Evolutionary conservation across 2,329 filamentous ascomycete genomes (phyloP), one percentile per base, ranked within the genome.

Genomic region (Claviceps monticola): DNA sequence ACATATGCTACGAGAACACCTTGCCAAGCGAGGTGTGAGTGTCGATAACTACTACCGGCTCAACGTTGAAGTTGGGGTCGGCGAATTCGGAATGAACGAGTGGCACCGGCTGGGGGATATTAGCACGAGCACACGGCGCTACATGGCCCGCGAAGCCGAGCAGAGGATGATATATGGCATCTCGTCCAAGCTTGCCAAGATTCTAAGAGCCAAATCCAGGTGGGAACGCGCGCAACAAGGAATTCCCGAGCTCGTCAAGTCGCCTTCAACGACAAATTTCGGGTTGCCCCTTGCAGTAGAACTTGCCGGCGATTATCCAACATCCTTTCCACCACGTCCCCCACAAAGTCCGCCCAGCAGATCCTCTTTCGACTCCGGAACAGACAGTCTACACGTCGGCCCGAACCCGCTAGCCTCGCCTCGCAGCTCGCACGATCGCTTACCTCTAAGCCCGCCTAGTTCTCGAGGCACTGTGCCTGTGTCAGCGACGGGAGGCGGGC

Each of bases 1-100:
- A 62, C 80, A 81, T 59, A 95, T 97, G 89, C 70, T 85, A 53
- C 81, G 79, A 53, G 86, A 94, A 47, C 80, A 90, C 58, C 74
- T 97, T 21, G 70, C 79, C 6, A 86, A 83, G 64, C 81, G 89
- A 37, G 81, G 84, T 26, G 87, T 97, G 54, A 90, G 86, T 60
- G 78, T 80, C 49, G 90, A 96, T 53, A 88, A 94, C 65, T 98
- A 98, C 71, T 95, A 89, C 66, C 85, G 93, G 7, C 74, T 97
- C n/a, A 98, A 98, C 57, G 93, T 97, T 42, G 90, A 97, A 63
- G 83, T 95, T 16, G 93, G 91, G 1, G 90, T 97, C 3, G 90
- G 91, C 50, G 93, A 97, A 63, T 97, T 96, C 65, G 91, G 87
- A 49, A 97, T 98, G 89, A 98, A 97, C 64, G 93, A 97, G 65